phyloP scores from a whole-genome alignment of 2,329 filamentous ascomycete species.

The Penicillium sp. region DNA sequence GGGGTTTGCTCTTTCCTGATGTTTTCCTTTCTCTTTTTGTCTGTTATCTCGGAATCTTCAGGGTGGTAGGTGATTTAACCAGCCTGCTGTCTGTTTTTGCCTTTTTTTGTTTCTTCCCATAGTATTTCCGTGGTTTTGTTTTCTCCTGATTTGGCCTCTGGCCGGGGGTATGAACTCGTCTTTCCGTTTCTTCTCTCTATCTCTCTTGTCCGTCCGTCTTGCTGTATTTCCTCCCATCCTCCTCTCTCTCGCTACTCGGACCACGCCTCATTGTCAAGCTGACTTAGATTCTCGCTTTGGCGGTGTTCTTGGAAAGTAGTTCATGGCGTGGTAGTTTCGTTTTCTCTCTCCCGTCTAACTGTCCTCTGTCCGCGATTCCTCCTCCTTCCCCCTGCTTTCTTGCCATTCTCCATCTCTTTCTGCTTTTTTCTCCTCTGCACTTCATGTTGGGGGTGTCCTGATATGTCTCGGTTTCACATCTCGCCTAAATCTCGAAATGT shows the following conservation, averaged over 20 bases:
- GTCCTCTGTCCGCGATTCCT: slow-evolving; percentile 4
- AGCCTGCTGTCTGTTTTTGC: slow-evolving; percentile 28
- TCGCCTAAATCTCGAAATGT: slow-evolving; percentile 35
- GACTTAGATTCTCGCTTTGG: slow-evolving; percentile 20
- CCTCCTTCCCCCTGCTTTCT: slow-evolving; percentile 12
- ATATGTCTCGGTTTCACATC: slow-evolving; percentile 35
- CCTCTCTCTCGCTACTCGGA: slow-evolving; percentile 22
- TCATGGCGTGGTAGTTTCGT: slow-evolving; percentile 37
- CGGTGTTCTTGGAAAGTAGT: slow-evolving; percentile 38
- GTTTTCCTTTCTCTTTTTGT: slow-evolving; percentile 28
- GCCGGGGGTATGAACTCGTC: slow-evolving; percentile 34
- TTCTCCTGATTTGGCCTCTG: slow-evolving; percentile 22
- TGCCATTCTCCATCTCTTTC: slow-evolving; percentile 32
- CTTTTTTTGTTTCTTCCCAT: slow-evolving; percentile 33
- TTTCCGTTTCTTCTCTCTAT: slow-evolving; percentile 27
- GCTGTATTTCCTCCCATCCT: slow-evolving; percentile 20
- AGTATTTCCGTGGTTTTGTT: slow-evolving; percentile 28
- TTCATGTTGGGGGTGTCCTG: slow-evolving; percentile 30
- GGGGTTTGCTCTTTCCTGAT: slow-evolving; percentile 17
- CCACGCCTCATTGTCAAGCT: slow-evolving; percentile 15
- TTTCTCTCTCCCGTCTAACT: slow-evolving; percentile 13
- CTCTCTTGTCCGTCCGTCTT: slow-evolving; percentile 21
- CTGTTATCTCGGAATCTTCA: slow-evolving; percentile 50
- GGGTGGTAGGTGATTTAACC: slow-evolving; percentile 34
- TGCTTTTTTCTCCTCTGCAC: slow-evolving; percentile 42